These are phyloP conservation scores for Zygotorulaspora chibaensis DNA, from an alignment of 805 yeast genomes.

Conservation along the genomic window DNA sequence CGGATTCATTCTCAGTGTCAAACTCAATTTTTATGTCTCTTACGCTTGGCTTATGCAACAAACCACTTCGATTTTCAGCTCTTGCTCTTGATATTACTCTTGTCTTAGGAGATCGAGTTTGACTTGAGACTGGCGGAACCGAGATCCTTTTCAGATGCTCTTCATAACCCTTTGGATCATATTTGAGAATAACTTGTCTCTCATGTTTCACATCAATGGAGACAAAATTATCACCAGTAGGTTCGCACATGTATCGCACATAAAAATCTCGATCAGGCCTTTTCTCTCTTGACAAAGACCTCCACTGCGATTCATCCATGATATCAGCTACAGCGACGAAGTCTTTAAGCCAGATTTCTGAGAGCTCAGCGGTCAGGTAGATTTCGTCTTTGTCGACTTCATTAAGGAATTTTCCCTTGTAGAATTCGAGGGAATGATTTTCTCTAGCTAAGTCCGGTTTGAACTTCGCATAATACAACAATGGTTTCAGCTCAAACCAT, in stretches of 20 bases:
- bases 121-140: constrained; percentile 7
- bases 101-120: not conserved
- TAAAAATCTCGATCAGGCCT: constrained; percentile 32
- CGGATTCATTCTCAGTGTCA: constrained; percentile 6
- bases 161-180: constrained; percentile 27
- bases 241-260: constrained; percentile 37
- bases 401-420: constrained; percentile 19
- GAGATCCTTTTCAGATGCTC: constrained; percentile 27
- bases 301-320: constrained; percentile 37
- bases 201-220: constrained; percentile 22
- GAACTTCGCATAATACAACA: constrained; percentile 27
- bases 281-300: constrained; percentile 36
- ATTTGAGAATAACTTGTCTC: constrained; percentile 14
- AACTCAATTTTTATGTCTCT: constrained; percentile 9
- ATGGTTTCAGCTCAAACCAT: constrained; percentile 38
- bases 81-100: not conserved
- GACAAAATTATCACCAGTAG: constrained; percentile 25
- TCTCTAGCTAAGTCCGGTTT: constrained; percentile 21
- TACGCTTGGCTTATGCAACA: constrained; percentile 1
- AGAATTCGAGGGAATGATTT: constrained; percentile 13
- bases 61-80: not conserved
- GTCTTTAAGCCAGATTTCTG: constrained; percentile 41
- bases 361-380: constrained; percentile 49
- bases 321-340: constrained; percentile 45
- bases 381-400: constrained; percentile 42